These are phyloP conservation scores for Termitomyces sp. DNA, from an alignment of 1,284 basidiomycete genomes.

Conservation along the genomic window DNA sequence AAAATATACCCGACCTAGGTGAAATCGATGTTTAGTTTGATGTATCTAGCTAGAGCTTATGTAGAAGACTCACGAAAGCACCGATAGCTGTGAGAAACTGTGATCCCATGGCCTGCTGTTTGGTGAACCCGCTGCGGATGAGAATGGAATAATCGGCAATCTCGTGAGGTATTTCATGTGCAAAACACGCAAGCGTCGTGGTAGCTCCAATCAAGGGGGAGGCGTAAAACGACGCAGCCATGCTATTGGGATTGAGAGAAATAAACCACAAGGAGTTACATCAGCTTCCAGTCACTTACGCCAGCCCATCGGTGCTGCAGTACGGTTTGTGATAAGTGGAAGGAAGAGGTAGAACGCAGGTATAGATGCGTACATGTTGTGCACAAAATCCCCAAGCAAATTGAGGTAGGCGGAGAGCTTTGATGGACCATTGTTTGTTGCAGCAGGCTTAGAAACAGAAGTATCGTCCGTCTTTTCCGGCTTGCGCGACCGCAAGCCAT, in stretches of 20 bases:
- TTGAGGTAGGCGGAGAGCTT: slow-evolving; percentile 87
- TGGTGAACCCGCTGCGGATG: slow-evolving; percentile 84
- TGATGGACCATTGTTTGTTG: slow-evolving; percentile 47
- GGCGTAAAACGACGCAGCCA: slow-evolving; percentile 89
- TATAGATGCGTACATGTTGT: slow-evolving; percentile 62
- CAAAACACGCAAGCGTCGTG: slow-evolving; percentile 86
- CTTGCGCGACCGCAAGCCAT: slow-evolving; percentile 35
- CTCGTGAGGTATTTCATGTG: slow-evolving; percentile 89
- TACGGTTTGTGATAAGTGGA: slow-evolving; percentile 15
- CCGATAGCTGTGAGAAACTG: slow-evolving; percentile 87
- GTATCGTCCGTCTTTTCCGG: slow-evolving; percentile 22
- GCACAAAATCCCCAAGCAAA: slow-evolving; percentile 86
- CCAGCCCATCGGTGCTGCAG: slow-evolving; percentile 73
- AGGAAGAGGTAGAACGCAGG: slow-evolving; percentile 17
- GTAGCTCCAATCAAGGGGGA: slow-evolving; percentile 86
- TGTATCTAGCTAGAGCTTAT: background rate
- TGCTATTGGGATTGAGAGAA: slow-evolving; percentile 39
- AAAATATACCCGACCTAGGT: slow-evolving; percentile 49
- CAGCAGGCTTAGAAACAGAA: slow-evolving; percentile 22
- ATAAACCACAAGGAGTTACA: background rate
- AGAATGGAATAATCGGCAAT: slow-evolving; percentile 90
- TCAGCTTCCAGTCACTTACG: slow-evolving; percentile 42
- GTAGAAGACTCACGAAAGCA: slow-evolving; percentile 65
- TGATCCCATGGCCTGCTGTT: slow-evolving; percentile 84
- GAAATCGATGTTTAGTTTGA: slow-evolving; percentile 1